These are phyloP conservation scores for Fusarium subtropicale DNA, from an alignment of 2,329 filamentous ascomycete species.

Conservation along the genomic window DNA sequence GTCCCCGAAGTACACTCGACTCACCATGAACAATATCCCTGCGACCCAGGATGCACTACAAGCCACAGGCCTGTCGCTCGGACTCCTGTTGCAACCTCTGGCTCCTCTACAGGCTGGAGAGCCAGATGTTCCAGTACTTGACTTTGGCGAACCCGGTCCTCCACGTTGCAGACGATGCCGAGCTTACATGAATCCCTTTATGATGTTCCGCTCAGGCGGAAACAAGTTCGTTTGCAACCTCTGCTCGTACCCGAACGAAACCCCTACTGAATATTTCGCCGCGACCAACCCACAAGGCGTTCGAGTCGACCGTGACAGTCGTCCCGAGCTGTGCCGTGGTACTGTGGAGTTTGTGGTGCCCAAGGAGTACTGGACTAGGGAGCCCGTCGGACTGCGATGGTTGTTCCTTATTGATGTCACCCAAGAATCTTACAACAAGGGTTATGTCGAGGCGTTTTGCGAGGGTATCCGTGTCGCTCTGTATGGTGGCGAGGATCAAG, in stretches of 20 bases:
- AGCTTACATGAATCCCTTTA: slow-evolving; percentile 98
- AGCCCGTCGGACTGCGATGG: slow-evolving; percentile 88
- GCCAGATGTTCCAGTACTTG: slow-evolving; percentile 86
- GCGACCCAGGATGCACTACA: slow-evolving; percentile 81
- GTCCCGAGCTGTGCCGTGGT: slow-evolving; percentile 88
- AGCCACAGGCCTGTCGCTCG: slow-evolving; percentile 85
- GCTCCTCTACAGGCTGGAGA: slow-evolving; percentile 87
- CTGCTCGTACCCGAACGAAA: slow-evolving; percentile 97
- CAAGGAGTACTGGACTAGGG: slow-evolving; percentile 98
- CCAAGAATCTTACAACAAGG: slow-evolving; percentile 89
- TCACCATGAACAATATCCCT: slow-evolving; percentile 95
- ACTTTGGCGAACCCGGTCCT: slow-evolving; percentile 92
- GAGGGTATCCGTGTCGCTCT: slow-evolving; percentile 87
- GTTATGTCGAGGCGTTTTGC: slow-evolving; percentile 90
- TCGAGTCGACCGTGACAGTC: slow-evolving; percentile 86
- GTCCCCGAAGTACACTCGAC: slow-evolving; percentile 90
- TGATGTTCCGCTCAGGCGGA: slow-evolving; percentile 94
- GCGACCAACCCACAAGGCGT: slow-evolving; percentile 88
- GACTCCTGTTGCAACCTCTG: slow-evolving; percentile 88
- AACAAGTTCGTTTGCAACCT: slow-evolving; percentile 99
- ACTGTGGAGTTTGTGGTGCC: slow-evolving; percentile 97
- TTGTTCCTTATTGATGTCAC: slow-evolving; percentile 95
- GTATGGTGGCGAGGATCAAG: slow-evolving; percentile 74
- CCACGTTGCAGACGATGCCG: slow-evolving; percentile 92
- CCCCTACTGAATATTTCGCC: slow-evolving; percentile 90